Base-by-base conservation (phyloP, 1,139 yeast species). In the Blastobotrys elegans region DNA sequence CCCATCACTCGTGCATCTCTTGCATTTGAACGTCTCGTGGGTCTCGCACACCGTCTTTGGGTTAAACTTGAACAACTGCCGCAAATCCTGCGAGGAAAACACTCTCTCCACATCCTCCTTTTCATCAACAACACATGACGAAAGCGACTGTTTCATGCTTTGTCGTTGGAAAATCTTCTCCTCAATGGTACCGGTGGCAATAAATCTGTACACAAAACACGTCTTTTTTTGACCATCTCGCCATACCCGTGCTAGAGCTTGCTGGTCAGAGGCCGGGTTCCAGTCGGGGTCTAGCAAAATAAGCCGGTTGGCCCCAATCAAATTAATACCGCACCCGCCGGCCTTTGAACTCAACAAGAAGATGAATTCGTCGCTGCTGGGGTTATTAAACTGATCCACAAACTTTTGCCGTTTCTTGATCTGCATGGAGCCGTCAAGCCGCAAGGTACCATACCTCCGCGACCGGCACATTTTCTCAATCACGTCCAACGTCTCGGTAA, bases 191-290 rank as follows among this genome's bases (percentile, higher is more conserved):
- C 98, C 98, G 0, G 97, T 90, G 11, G 95, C 79, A 51, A 92
- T 90, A 57, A 92, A 89, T 57, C 98, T 74, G 64, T 92, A 92
- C 46, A 92, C 94, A 61, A 84, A 92, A 69, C 98, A 92, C 65
- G 87, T 96, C 67, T 92, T 92, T 74, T 87, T 90, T 62, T 92
- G 98, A 0, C 98, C 98, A 69, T 92, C 98, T 73, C 98, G 83
- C 98, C 98, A 92, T 2, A 92, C 96, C 65, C 98, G 78, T 0
- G 98, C 98, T 52, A 92, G 73, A 0, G 98, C 98, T 68, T 92
- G 98, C 64, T 92, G 98, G 64, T 92, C 98, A 2, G 97, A 85
- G 0, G 98, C 98, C 0, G 98, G 98, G 60, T 92, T 92, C 98
- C 98, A 92, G 66, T 94, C 98, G 0, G 98, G 98, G 63, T 92